phyloP scores from a whole-genome alignment of 163 green algal species.

The Scenedesmus sp. region DNA sequence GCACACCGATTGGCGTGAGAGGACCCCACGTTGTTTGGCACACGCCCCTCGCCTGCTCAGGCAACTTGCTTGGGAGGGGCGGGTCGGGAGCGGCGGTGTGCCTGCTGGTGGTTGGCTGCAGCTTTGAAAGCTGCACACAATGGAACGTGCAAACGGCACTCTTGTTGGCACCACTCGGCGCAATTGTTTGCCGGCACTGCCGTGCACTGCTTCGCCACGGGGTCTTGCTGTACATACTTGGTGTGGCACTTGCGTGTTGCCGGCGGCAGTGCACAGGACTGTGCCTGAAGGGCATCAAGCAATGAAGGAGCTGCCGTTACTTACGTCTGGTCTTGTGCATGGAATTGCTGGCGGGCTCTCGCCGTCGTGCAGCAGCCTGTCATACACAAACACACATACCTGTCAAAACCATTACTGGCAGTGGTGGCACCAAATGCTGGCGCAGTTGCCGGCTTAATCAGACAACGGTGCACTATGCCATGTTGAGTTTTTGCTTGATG shows the following conservation, averaged over 20 bases:
- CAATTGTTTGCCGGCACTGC: not conserved
- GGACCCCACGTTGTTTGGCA: not conserved
- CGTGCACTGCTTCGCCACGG: not conserved
- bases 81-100: not conserved
- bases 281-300: not conserved
- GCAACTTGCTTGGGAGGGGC: not conserved
- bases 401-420: not conserved
- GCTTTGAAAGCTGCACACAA: not conserved
- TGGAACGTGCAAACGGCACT: not conserved
- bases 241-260: not conserved
- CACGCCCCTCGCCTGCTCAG: not conserved
- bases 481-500: too few species aligned
- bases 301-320: not conserved
- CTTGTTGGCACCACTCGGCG: not conserved
- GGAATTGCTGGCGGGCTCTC: not conserved
- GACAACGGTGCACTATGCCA: too few species aligned
- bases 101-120: not conserved
- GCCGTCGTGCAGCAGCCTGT: not conserved
- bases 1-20: not conserved
- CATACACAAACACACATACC: not conserved
- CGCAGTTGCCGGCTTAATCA: too few species aligned
- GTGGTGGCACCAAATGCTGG: not conserved
- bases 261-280: not conserved
- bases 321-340: not conserved
- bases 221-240: not conserved